Base-by-base conservation (phyloP, 1,284 basidiomycete species). In the Apiotrichum laibachii region DNA sequence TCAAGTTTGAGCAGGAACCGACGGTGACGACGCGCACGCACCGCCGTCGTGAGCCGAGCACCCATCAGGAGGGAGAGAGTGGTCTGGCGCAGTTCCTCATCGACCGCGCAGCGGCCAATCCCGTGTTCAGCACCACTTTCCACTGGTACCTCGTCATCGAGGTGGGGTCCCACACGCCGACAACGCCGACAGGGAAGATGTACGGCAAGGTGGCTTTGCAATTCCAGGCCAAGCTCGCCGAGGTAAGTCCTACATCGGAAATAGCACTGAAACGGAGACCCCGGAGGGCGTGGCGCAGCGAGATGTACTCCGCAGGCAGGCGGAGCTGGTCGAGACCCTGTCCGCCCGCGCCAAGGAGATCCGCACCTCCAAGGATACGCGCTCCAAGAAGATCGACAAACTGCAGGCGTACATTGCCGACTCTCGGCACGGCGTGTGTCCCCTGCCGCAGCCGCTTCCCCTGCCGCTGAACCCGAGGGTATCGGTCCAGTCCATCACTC, bases 131-230 rank as follows among this genome's bases (percentile, higher is more conserved):
- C 0, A 98, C 97, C 70, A 85, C 90, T 33, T 82, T 99, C 61
- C 89, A 96, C 73, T 99, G 96, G 96, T 99, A 99, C 70, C 85
- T 99, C 55, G 91, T 92, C 83, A 95, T 99, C 4, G 96, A 99
- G 76, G 88, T 88, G 48, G 78, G 86, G 31, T 84, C 84, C 10
- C 79, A 87, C 39, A 85, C 86, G 54, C 80, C 86, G 31, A 86
- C 89, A 72, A 90, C 86, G 54, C 80, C 86, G 31, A 86, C 89
- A 72, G 90, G 90, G 3, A 90, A 90, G 80, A 90, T 98, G 86
- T 99, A 93, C 71, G 89, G 86, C 1, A 84, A 88, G 52, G 90
- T 99, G 1, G 89, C 90, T 12, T 90, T 85, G 77, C 88, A 87
- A 60, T 98, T 92, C 72, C 88, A 92, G 84, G 86, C 85, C 66